Evolutionary conservation across 345 rosid species (phyloP), one percentile per base, ranked within the genome.

Genomic region (Brassica cretica): DNA sequence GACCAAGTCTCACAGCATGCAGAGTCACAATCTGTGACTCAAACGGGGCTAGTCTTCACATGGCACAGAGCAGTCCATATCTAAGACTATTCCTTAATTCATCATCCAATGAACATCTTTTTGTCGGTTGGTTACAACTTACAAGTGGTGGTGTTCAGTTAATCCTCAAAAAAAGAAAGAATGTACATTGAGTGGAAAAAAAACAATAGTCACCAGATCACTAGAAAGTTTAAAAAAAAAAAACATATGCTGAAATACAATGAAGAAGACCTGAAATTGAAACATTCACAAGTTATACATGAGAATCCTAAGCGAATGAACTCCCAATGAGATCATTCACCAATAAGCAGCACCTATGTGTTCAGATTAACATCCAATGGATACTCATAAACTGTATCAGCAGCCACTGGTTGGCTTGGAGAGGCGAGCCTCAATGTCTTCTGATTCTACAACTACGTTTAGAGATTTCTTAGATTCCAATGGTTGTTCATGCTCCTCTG

Each of bases 391-490:
- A 46, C 55, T 46, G n/a, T 46, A 46, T 46, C n/a, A 41, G 16
- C n/a, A 12, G 53, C 53, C 53, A 46, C 53, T 46, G 16, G 53
- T 51, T 75, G 58, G 66, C 66, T 30, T 66, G 4, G 58, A 39
- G 59, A 67, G 39, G 46, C 63, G 1, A 46, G 74, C 63, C n/a
- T 70, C 66, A 5, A 51, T 76, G 65, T 70, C 75, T 70, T 62
- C 8, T 2, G 80, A 35, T 62, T 76, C 41, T 0, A n/a, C 32
- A 55, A 71, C 71, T 27, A 71, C 37, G 5, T 71, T 71, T 27
- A 71, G 8, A 55, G 71, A 64, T 10, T 53, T 70, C n/a, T 56
- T 66, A 59, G 41, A 41, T 14, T 73, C 73, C 70, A 49, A 11
- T 60, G 21, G 8, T 33, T 32, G 64, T 46, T 67, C 64, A 60